These are phyloP conservation scores for Colletotrichum incanum DNA, from an alignment of 2,329 filamentous ascomycete genomes.

Conservation along the genomic window DNA sequence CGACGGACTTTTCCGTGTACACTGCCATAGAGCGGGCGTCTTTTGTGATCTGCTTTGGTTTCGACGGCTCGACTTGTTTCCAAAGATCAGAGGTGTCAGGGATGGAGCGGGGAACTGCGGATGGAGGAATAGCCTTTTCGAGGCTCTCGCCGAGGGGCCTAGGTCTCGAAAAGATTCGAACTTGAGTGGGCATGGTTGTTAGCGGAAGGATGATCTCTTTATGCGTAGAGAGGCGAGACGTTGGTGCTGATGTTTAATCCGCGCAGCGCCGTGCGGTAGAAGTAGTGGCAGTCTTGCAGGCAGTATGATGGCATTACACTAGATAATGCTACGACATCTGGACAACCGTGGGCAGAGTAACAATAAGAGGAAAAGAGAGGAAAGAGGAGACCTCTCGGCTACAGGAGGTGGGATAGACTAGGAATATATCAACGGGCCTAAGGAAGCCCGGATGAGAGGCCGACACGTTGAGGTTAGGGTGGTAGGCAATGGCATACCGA, in stretches of 20 bases:
- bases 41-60: constrained; percentile 8
- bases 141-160: constrained; percentile 82
- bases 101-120: constrained; percentile 58
- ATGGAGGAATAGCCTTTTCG: constrained; percentile 59
- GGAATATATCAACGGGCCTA: constrained; percentile 43
- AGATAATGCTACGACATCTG: constrained; percentile 45
- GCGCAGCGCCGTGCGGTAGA: constrained; percentile 91
- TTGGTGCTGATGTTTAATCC: constrained; percentile 86
- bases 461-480: constrained; percentile 19
- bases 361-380: not conserved
- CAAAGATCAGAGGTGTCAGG: constrained; percentile 52
- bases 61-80: constrained; percentile 32
- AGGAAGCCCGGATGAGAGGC: constrained; percentile 31
- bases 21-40: constrained; percentile 64
- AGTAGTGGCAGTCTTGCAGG: constrained; percentile 92
- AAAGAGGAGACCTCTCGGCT: constrained; percentile 4
- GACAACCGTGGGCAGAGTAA: constrained; percentile 24
- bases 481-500: constrained; percentile 23
- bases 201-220: constrained; percentile 52
- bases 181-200: constrained; percentile 55
- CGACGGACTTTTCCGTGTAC: constrained; percentile 67
- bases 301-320: constrained; percentile 85
- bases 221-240: constrained; percentile 83
- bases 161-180: constrained; percentile 69
- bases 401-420: constrained; percentile 10